These are phyloP conservation scores for Neoscytalidium dimidiatum DNA, from an alignment of 2,329 filamentous ascomycete species.

Conservation along the genomic window DNA sequence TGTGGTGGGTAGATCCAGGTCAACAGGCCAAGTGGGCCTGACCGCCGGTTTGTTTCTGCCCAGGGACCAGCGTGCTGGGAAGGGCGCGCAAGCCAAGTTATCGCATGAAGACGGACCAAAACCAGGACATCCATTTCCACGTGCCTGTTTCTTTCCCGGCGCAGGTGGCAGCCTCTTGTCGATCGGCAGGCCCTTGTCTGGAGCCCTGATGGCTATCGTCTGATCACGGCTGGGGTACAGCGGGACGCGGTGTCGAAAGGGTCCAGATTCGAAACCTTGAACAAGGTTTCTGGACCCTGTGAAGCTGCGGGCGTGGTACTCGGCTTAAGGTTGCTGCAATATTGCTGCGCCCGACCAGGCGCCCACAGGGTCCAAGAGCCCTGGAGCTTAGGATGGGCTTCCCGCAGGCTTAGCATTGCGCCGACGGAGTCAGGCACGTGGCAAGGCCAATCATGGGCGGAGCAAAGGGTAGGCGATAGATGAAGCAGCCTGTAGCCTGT, in stretches of 20 bases:
- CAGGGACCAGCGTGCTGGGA: neutral
- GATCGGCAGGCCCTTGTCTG: neutral
- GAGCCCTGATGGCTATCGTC: neutral
- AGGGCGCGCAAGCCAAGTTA: neutral
- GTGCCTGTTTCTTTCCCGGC: slow-evolving; percentile 5
- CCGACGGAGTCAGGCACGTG: neutral
- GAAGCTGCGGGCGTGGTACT: neutral
- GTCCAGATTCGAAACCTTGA: neutral
- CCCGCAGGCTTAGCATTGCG: neutral
- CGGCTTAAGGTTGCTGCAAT: neutral
- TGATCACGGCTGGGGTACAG: neutral
- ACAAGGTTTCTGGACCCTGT: neutral
- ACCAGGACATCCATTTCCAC: neutral
- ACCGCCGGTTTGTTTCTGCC: neutral
- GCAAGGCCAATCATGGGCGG: neutral
- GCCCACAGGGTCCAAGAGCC: neutral
- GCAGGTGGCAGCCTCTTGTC: neutral
- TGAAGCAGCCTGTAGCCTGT: neutral
- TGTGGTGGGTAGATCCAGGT: neutral
- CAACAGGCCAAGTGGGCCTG: neutral
- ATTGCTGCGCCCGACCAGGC: neutral
- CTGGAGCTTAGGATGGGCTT: neutral
- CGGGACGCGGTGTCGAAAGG: neutral
- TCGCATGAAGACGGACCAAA: neutral
- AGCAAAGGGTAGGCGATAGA: neutral